Evolutionary conservation across 371 early-diverging fungal genomes (phyloP).

Genomic region (Capillidium heterosporum): DNA sequence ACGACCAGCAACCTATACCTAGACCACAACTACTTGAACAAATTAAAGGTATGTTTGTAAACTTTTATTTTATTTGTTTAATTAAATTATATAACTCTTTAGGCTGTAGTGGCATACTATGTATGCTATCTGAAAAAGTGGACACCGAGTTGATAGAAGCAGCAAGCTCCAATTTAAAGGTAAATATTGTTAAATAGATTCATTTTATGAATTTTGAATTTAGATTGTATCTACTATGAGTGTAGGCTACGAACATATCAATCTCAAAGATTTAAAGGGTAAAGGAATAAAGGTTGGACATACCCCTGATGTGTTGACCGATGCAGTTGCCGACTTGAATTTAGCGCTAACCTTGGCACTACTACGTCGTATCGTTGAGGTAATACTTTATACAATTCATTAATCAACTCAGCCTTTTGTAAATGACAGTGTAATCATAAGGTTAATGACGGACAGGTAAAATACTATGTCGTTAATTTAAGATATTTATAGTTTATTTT

Average conservation of each 20-base stretch:
- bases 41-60: not conserved
- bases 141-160: conserved; percentile 40
- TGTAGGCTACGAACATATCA: conserved; percentile 76
- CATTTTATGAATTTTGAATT: not conserved
- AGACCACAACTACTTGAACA: not conserved
- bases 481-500: not conserved
- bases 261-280: conserved; percentile 10
- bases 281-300: conserved; percentile 45
- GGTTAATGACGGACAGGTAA: not conserved
- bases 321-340: conserved; percentile 71
- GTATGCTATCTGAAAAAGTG: conserved; percentile 50
- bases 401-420: not conserved
- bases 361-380: conserved; percentile 43
- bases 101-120: conserved; percentile 41
- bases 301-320: conserved; percentile 76
- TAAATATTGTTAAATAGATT: not conserved
- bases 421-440: not conserved
- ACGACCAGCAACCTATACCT: not conserved
- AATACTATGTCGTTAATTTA: not conserved
- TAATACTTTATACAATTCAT: conserved; percentile 5
- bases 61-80: not conserved
- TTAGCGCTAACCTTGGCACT: conserved; percentile 53
- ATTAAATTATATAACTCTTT: not conserved
- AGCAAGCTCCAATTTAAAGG: conserved; percentile 23
- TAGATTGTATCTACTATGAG: conserved; percentile 46